phyloP scores from a whole-genome alignment of 352 stramenopile species.

The Phytopythium aichiense region DNA sequence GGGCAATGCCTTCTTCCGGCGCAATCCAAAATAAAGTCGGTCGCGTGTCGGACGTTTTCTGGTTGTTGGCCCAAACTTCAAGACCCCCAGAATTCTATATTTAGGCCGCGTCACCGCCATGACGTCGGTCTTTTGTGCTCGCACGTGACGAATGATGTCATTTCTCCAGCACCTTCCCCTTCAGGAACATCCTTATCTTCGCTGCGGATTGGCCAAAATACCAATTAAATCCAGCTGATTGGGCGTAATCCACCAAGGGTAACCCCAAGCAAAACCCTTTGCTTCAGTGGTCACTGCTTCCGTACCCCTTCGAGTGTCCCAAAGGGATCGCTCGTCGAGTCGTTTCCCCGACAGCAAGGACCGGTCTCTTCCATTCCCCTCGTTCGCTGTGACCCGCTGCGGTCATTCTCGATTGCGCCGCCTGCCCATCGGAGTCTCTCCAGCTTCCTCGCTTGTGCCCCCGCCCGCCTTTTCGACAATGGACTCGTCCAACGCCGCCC shows the following conservation, averaged over 20 bases:
- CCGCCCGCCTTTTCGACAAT: conserved; percentile 17
- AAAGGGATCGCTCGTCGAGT: conserved; percentile 19
- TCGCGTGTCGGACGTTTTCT: conserved; percentile 1
- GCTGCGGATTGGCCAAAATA: conserved; percentile 1
- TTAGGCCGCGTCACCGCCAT: conserved; percentile 17
- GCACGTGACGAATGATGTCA: conserved; percentile 18
- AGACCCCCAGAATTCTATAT: conserved; percentile 15
- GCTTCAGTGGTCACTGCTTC: background rate
- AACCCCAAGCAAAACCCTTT: background rate
- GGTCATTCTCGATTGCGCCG: conserved; percentile 11
- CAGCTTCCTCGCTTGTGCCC: background rate
- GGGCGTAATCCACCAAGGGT: conserved; percentile 9
- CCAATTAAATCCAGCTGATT: background rate
- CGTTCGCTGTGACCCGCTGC: background rate
- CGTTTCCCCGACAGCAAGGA: too few species aligned
- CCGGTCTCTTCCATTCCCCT: conserved; percentile 2
- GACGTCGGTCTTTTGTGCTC: conserved; percentile 7
- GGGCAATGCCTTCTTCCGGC: too few species aligned
- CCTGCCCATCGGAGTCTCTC: conserved; percentile 4
- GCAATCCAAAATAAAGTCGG: background rate
- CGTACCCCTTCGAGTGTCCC: conserved; percentile 7
- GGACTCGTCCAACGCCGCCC: conserved; percentile 26
- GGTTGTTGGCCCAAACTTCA: background rate
- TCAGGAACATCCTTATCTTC: conserved; percentile 4
- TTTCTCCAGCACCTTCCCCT: conserved; percentile 7